Evolutionary conservation across 208 protist genomes (phyloP).

Genomic region (Leishmania mexicana): DNA sequence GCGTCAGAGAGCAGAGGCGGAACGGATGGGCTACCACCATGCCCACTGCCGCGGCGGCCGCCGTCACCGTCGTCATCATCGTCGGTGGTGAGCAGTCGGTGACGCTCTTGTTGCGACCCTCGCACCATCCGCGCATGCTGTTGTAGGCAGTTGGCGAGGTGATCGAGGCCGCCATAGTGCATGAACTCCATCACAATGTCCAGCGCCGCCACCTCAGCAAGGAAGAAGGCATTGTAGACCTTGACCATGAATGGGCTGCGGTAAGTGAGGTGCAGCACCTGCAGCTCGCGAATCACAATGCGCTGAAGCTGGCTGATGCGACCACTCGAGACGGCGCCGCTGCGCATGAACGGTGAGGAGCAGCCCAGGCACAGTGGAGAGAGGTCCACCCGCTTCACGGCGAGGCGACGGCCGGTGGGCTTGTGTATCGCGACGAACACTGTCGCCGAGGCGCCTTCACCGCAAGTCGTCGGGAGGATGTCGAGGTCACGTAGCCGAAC

Average conservation of each 20-base stretch:
- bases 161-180: constrained; percentile 82
- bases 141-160: constrained; percentile 48
- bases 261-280: constrained; percentile 87
- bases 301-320: constrained; percentile 65
- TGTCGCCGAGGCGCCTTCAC: constrained; percentile 72
- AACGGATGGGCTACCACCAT: neutral
- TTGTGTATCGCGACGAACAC: constrained; percentile 78
- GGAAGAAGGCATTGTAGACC: constrained; percentile 89
- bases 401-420: constrained; percentile 63
- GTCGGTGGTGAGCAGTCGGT: constrained; percentile 17
- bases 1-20: neutral
- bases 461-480: constrained; percentile 38
- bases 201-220: constrained; percentile 53
- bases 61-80: constrained; percentile 2
- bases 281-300: constrained; percentile 80
- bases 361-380: constrained; percentile 51
- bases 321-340: constrained; percentile 18
- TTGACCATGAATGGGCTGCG: constrained; percentile 90
- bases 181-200: constrained; percentile 93
- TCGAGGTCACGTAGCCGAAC: constrained; percentile 70
- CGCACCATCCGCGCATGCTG: constrained; percentile 33
- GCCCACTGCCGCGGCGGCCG: neutral
- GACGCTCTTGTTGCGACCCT: constrained; percentile 34
- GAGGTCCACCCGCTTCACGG: constrained; percentile 86
- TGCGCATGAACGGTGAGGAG: constrained; percentile 22